A percentile compares a stretch with the other conserved stretches of the same genome.
Evolutionary conservation across 75 land plant genomes (phyloP).

Genomic region (Isoetes taiwanensis): DNA sequence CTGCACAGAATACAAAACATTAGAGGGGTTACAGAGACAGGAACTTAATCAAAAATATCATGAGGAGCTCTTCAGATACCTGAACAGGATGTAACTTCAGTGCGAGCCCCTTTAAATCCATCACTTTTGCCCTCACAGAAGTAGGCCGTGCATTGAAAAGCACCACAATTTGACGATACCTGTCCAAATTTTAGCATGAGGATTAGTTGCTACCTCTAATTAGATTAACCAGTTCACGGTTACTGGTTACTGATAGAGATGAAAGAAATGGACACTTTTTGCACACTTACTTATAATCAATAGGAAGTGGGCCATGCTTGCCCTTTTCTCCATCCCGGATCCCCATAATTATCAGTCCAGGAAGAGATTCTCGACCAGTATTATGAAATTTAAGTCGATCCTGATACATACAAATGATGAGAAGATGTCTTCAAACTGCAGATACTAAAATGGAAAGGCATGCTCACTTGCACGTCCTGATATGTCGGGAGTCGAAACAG

Average conservation of each 20-base stretch:
- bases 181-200: slow-evolving; percentile 8
- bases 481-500: slow-evolving; percentile 68
- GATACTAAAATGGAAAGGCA: background rate
- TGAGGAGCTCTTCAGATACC: slow-evolving; percentile 20
- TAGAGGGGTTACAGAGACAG: background rate
- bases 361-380: slow-evolving; percentile 44
- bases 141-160: slow-evolving; percentile 57
- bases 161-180: slow-evolving; percentile 53
- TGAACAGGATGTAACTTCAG: slow-evolving; percentile 60
- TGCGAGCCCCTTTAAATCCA: slow-evolving; percentile 14
- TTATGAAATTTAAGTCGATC: slow-evolving; percentile 77
- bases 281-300: slow-evolving; percentile 63
- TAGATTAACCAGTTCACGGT: too few species aligned
- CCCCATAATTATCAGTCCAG: slow-evolving; percentile 76
- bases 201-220: too few species aligned
- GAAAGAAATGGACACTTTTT: too few species aligned
- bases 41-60: background rate
- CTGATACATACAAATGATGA: slow-evolving; percentile 17
- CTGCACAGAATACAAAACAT: slow-evolving; percentile 24
- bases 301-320: slow-evolving; percentile 45
- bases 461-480: slow-evolving; percentile 55
- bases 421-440: background rate
- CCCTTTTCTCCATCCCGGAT: slow-evolving; percentile 77
- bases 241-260: too few species aligned
- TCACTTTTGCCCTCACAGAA: slow-evolving; percentile 17